Base-by-base conservation (phyloP, 768 basidiomycete genomes). In the Termitomyces sp. region DNA sequence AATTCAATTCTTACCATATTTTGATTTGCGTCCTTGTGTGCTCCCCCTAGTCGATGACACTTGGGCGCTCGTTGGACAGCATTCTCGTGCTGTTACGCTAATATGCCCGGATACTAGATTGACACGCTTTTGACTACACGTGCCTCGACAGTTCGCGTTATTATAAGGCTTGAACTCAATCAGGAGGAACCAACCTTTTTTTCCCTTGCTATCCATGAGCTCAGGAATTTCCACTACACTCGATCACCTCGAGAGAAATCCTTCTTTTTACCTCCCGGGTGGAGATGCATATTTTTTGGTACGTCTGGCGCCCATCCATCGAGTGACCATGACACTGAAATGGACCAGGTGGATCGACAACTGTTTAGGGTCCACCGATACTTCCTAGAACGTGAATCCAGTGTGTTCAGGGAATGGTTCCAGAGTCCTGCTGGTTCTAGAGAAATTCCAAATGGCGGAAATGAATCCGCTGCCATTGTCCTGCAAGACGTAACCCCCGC, bases 311-410 rank as follows among this genome's bases (percentile, higher is more conserved):
- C 3, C 10, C 38, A 5, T 28, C 26, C 1, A 3, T 41, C 2
- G 17, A 50, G 26, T 41, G 33, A 21, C 31, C n/a, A 14, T 9
- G 38, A 42, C 38, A 51, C 11, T 48, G 15, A 38, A n/a, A 51
- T 8, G 19, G 1, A 5, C 41, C 11, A 87, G 86, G 81, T 80
- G 7, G 82, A 82, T 43, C 75, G 82, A 50, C 66, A 73, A 2
- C 68, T 80, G 0, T 88, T 84, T 60, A 71, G 78, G 0, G 74
- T 89, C 0, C 85, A 87, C 55, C 73, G 78, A 0, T 82, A 79
- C 41, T 86, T 87, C 42, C 84, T 89, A 31, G 73, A 75, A n/a
- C 71, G 86, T 0, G 85, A 89, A 48, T 86, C 85, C 0, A 47
- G 65, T 0, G 74, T 70, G 21, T 85, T 86, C 64, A 65, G 64